Percentiles rank a stretch among this genome's conserved stretches.
Evolutionary conservation across 768 basidiomycete genomes (phyloP).

Genomic region (Pholiota microspora): DNA sequence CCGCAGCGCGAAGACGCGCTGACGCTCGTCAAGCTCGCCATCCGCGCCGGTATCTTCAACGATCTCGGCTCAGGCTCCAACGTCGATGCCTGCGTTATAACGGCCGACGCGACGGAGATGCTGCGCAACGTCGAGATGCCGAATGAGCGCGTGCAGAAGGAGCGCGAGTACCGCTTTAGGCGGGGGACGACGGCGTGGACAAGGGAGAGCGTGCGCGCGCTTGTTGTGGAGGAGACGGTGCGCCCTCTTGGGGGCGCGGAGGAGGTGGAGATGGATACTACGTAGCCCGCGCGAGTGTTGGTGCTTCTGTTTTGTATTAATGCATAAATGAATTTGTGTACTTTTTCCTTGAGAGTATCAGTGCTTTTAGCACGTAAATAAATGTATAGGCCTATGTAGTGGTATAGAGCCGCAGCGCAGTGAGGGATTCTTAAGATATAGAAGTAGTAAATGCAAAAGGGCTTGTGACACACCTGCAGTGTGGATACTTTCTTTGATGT

Average conservation of each 20-base stretch:
- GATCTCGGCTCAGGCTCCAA: conserved; percentile 99
- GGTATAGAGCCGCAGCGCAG: too few species aligned
- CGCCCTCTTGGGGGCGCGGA: conserved; percentile 51
- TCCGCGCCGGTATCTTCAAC: conserved; percentile 98
- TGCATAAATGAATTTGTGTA: too few species aligned
- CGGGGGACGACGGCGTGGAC: conserved; percentile 90
- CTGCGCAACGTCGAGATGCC: conserved; percentile 93
- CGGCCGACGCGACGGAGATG: conserved; percentile 84
- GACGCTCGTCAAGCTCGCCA: conserved; percentile 77
- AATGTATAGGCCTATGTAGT: too few species aligned
- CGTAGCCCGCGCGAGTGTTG: conserved; percentile 33
- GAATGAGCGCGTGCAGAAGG: conserved; percentile 79
- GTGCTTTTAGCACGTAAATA: too few species aligned
- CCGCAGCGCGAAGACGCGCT: conserved; percentile 78
- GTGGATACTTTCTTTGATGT: too few species aligned
- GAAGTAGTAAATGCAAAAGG: too few species aligned
- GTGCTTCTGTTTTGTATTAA: background rate
- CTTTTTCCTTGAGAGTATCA: too few species aligned
- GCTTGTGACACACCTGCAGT: too few species aligned
- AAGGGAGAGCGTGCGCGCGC: conserved; percentile 68
- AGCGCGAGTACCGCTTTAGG: conserved; percentile 70
- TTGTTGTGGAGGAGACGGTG: conserved; percentile 73
- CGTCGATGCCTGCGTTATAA: conserved; percentile 95
- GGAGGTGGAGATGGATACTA: conserved; percentile 69
- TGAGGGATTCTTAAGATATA: too few species aligned